phyloP scores from a whole-genome alignment of 164 flowering plant genomes.

The Buxus sempervirens region DNA sequence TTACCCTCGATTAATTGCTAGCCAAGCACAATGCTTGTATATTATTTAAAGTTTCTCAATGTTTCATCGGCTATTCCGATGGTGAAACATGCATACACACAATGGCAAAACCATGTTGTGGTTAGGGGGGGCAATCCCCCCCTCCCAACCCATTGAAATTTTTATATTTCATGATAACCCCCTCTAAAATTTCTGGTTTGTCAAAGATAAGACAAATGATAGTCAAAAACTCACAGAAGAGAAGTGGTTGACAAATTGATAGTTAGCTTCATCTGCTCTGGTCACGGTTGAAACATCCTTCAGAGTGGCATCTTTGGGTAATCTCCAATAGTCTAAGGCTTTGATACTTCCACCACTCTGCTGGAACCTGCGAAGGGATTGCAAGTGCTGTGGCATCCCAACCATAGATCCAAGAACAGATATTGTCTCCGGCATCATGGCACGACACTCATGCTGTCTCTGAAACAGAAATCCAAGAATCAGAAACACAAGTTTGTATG shows the following conservation, averaged over 20 bases:
- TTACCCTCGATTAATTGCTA: too few species aligned
- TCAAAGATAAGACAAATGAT: too few species aligned
- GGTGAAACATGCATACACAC: too few species aligned
- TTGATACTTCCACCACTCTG: slow-evolving; percentile 59
- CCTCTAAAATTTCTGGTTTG: too few species aligned
- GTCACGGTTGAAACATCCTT: slow-evolving; percentile 73
- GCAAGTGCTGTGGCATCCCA: slow-evolving; percentile 44
- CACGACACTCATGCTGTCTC: slow-evolving; percentile 40
- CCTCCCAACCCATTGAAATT: too few species aligned
- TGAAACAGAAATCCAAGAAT: slow-evolving; percentile 13
- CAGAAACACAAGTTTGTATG: slow-evolving; percentile 4
- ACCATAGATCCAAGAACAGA: slow-evolving; percentile 55
- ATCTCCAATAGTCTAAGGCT: slow-evolving; percentile 77
- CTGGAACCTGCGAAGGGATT: slow-evolving; percentile 39
- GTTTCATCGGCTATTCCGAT: too few species aligned
- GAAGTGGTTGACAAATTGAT: slow-evolving; percentile 87
- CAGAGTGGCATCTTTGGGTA: slow-evolving; percentile 67
- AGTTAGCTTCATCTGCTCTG: slow-evolving; percentile 91
- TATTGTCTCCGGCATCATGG: slow-evolving; percentile 49
- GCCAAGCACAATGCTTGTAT: too few species aligned
- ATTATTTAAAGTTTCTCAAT: too few species aligned
- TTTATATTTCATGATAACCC: too few species aligned
- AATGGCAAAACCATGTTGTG: too few species aligned
- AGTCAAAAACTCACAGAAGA: slow-evolving; percentile 90
- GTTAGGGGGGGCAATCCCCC: too few species aligned